Percentiles rank a stretch among this genome's conserved stretches.
Evolutionary conservation across 2,329 filamentous ascomycete genomes (phyloP).

Genomic region (Trichoderma sp.): DNA sequence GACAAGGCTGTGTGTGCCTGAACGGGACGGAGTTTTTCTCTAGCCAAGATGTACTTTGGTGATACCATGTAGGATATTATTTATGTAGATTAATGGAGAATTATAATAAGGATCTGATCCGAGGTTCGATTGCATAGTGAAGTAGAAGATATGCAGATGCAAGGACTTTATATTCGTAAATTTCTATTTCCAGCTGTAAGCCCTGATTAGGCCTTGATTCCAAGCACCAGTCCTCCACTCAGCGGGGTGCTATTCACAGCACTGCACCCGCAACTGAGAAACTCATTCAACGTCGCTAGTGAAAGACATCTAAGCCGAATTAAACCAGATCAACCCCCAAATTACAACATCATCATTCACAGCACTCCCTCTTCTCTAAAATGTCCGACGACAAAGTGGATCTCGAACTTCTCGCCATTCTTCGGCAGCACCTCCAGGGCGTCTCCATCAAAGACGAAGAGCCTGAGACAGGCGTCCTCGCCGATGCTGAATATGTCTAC

Average conservation of each 20-base stretch:
- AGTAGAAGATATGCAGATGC: neutral
- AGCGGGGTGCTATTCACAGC: slow-evolving; percentile 26
- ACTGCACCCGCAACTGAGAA: slow-evolving; percentile 1
- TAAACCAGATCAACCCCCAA: neutral
- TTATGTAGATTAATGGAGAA: no score
- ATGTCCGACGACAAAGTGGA: slow-evolving; percentile 96
- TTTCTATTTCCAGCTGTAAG: neutral
- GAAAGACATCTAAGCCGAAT: neutral
- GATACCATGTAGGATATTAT: neutral
- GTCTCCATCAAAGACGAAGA: slow-evolving; percentile 58
- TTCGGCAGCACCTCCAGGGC: slow-evolving; percentile 76
- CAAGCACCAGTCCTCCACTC: neutral
- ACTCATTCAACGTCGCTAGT: neutral
- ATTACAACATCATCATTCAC: neutral
- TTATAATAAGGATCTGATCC: no score
- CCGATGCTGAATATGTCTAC: slow-evolving; percentile 83
- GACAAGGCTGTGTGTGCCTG: slow-evolving; percentile 22
- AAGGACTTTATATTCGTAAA: neutral
- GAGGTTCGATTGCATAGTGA: neutral
- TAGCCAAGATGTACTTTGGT: neutral
- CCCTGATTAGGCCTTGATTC: slow-evolving; percentile 14
- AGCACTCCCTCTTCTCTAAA: neutral
- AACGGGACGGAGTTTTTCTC: neutral
- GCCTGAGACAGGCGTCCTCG: slow-evolving; percentile 79
- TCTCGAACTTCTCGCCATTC: slow-evolving; percentile 80